Evolutionary conservation across 2,329 filamentous ascomycete genomes (phyloP), one percentile per base, ranked within the genome.

Genomic region (Chaetomiaceae sp.): DNA sequence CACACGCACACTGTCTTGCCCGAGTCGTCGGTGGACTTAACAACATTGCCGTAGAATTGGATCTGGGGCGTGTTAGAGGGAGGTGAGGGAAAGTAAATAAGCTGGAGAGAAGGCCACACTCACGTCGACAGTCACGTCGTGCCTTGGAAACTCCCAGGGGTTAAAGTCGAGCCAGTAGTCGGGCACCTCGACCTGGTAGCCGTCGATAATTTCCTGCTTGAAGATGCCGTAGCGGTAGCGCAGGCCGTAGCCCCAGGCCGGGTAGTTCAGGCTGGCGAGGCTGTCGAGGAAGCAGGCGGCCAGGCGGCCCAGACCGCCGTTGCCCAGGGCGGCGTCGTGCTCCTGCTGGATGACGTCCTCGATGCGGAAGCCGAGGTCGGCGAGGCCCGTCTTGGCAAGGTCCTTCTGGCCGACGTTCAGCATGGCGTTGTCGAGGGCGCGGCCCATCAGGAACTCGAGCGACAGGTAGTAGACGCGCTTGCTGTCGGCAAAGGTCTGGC

Each of bases 141-240:
- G 89, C 59, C 93, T 81, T 37, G 91, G 90, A 64, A 97, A 99
- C 68, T 99, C 93, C 93, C 93, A 99, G 0, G 93, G 93, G 70
- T 99, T 99, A 71, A 97, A 96, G 68, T 97, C 93, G 48, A 99
- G 82, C 93, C 93, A 99, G 73, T 99, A 97, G 68, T 99, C 93
- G 17, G 93, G 93, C 53, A 97, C 87, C 66, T 99, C 93, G 58
- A 99, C 90, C 70, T 99, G 93, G 68, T 96, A 99, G 51, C 93
- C 93, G 64, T 97, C 87, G 54, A 96, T 85, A 62, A 99, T 97
- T 74, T 97, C 93, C 74, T 99, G 93, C 75, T 97, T 97, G 83
- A 99, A 99, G 68, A 99, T 99, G 66, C 88, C 88, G 67, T 97
- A 97, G 68, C 90, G 80, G 75, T 99, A 99, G 64, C 93, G 83